Base-by-base conservation (phyloP, 2,329 filamentous ascomycete species). In the Aspergillus sp. region DNA sequence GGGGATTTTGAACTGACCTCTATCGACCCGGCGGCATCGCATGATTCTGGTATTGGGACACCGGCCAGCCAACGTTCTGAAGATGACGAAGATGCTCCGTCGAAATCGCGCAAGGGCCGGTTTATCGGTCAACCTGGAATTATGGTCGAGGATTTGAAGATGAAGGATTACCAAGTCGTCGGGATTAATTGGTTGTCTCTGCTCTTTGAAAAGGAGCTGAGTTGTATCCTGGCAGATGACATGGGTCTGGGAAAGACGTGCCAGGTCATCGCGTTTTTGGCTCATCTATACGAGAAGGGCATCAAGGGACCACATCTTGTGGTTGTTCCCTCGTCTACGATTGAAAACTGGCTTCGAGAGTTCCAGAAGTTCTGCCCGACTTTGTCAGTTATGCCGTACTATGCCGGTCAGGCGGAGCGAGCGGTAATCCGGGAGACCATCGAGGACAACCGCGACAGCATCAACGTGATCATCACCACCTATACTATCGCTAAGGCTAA, bases 221-320 rank as follows among this genome's bases (percentile, higher is more conserved):
- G 88, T 41, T 91, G 90, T 53, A 97, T 98, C 48, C 75, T 98
- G 15, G 93, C 93, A 1, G 93, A 98, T 64, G 93, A 98, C 64
- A 98, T 98, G 93, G 93, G 75, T 41, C 74, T 91, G 37, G 93
- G 93, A 41, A 98, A 98, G 75, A 98, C 93, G 0, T 96, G 90
- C 59, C 91, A 98, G 62, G 89, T 97, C 52, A 95, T 98, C 57
- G 84, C 89, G 0, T 89, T 98, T 60, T 77, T 98, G 41, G 86
- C 89, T 13, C 85, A 95, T 59, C 74, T 98, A 22, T 82, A 87
- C 13, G 82, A 90, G 61, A 80, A 80, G 25, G 81, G 71, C 53
- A 77, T 72, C 62, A 81, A 61, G 74, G 89, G 88, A 60, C 89
- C 74, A 73, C 82, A 95, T 63, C 72, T 98, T 32, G 80, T 98